Conservation (phyloP, 768 basidiomycete species). For the Leccinellum albellum region DNA sequence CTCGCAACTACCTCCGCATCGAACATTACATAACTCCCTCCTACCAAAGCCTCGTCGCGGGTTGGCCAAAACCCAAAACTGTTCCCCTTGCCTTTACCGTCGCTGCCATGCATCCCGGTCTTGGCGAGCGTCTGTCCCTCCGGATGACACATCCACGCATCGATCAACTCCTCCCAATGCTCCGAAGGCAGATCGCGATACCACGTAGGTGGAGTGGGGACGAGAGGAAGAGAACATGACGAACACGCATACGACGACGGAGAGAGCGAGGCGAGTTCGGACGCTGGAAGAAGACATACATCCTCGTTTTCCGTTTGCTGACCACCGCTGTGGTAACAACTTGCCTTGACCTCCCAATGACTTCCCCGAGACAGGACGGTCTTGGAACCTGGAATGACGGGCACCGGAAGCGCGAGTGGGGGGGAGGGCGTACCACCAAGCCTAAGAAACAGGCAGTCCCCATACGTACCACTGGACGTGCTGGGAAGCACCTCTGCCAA, state of each 20-base stretch:
- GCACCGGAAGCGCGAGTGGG: conserved; percentile 54
- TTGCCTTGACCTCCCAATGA: conserved; percentile 73
- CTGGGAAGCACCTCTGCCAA: conserved; percentile 62
- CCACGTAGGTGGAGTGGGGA: conserved; percentile 45
- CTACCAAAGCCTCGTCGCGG: conserved; percentile 71
- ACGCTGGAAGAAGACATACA: conserved; percentile 59
- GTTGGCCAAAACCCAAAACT: conserved; percentile 75
- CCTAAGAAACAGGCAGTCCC: conserved; percentile 60
- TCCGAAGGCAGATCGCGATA: conserved; percentile 92
- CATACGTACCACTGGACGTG: conserved; percentile 35
- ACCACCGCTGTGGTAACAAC: conserved; percentile 26
- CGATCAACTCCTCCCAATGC: conserved; percentile 95
- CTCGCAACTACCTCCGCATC: conserved; percentile 53
- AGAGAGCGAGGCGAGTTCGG: conserved; percentile 49
- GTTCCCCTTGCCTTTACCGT: conserved; percentile 19
- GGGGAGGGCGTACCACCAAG: conserved; percentile 56
- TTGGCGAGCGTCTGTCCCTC: conserved; percentile 71
- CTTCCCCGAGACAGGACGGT: conserved; percentile 51
- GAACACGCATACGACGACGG: conserved; percentile 74
- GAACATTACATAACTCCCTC: conserved; percentile 85
- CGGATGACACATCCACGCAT: conserved; percentile 97
- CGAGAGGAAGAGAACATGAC: conserved; percentile 72
- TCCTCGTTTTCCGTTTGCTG: conserved; percentile 26
- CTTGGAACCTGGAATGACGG: conserved; percentile 56
- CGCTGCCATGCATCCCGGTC: conserved; percentile 34